phyloP scores from a whole-genome alignment of 2,329 filamentous ascomycete genomes.

The Corynespora cassiicola region DNA sequence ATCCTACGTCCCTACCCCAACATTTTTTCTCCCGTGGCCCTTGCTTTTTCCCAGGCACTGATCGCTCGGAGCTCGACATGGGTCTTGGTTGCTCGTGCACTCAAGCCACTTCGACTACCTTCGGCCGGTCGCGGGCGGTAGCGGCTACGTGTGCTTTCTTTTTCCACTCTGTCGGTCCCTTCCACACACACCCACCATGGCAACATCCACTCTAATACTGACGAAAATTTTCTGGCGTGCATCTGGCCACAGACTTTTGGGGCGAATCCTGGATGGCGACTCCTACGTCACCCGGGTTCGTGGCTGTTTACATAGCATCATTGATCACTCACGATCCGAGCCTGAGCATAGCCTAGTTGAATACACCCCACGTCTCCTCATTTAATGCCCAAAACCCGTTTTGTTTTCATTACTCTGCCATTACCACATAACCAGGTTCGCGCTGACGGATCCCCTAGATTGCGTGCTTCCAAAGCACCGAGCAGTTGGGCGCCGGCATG shows the following conservation, averaged over 20 bases:
- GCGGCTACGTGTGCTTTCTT: slow-evolving; percentile 18
- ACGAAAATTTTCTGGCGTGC: slow-evolving; percentile 8
- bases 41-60: slow-evolving; percentile 11
- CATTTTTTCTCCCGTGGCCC: slow-evolving; percentile 5
- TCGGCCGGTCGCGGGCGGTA: too few relatives aligned
- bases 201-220: slow-evolving; percentile 10
- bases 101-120: slow-evolving; percentile 15
- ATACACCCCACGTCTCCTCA: too few relatives aligned
- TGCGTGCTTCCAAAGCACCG: slow-evolving; percentile 10
- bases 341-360: too few relatives aligned
- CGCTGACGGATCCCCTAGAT: slow-evolving; percentile 1
- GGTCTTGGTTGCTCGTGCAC: slow-evolving; percentile 9
- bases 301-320: too few relatives aligned
- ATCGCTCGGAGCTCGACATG: slow-evolving; percentile 7
- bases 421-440: slow-evolving; percentile 2
- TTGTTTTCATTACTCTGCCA: too few relatives aligned
- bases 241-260: too few relatives aligned
- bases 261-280: too few relatives aligned
- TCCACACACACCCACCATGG: too few relatives aligned
- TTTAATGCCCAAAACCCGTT: too few relatives aligned
- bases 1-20: slow-evolving; percentile 4
- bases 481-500: slow-evolving; percentile 17
- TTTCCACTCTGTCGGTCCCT: slow-evolving; percentile 8
- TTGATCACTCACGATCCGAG: too few relatives aligned
- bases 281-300: too few relatives aligned